Evolutionary conservation across 257 asterid genomes (phyloP), one percentile per base, ranked within the genome.

Genomic region (Misopates orontium): DNA sequence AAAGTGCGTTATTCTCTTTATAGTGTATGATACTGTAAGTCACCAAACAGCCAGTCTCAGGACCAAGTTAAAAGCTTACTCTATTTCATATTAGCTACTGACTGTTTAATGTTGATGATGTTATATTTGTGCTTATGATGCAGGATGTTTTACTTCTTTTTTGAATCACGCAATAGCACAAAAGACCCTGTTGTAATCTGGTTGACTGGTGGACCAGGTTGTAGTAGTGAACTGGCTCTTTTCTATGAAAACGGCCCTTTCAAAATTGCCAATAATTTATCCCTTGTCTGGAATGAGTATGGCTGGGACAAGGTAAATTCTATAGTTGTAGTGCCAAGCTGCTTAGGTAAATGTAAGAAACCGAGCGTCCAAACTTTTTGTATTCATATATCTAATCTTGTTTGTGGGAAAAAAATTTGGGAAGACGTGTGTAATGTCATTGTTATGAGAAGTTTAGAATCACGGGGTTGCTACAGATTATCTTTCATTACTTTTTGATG

Each of bases 121-220:
- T 8, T 5, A 36, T 36, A 36, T 9, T 36, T 36, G 8, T 36
- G 42, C 8, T 4, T 36, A 3, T 36, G 42, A 36, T 72, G 73
- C 85, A 89, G 98, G 90, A 83, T 92, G 96, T 92, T 92, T 71
- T 92, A 92, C 82, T 92, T 91, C 67, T 87, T 82, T 89, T 89
- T 89, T 68, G 86, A 89, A 75, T 89, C 95, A 23, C 89, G 89
- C 16, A 82, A 85, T 71, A 82, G 86, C 83, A 68, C 66, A 66
- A 71, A 78, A 10, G 95, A 84, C 60, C 98, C 97, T 60, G 93
- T 92, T 60, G 96, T 89, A 52, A 87, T 92, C 82, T 92, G 98
- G 98, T 76, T 92, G 81, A 87, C 97, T 62, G 97, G 97, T 54
- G 98, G 98, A 18, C 98, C 98, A 62, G 98, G 98, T 62, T 92